Evolutionary conservation across 305 asterid genomes (phyloP), one percentile per base, ranked within the genome.

Genomic region (Salvia sclarea): DNA sequence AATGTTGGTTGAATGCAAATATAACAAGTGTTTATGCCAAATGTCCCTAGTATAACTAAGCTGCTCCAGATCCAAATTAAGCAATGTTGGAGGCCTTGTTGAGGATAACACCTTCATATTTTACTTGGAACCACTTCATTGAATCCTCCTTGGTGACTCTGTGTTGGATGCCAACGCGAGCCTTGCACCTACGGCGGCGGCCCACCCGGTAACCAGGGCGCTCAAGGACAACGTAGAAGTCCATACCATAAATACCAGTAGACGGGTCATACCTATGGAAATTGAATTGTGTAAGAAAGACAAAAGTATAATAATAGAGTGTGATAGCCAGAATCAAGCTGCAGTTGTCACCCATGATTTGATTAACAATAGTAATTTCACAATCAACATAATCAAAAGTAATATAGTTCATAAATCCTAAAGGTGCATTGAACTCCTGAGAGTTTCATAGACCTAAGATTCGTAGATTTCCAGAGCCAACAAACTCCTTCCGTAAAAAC

Each of bases 51-150:
- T 64, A 68, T n/a, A 56, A 63, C 67, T 80, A 79, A 18, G 58
- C 58, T 22, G 55, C 30, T 21, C 57, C 31, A 21, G 43, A 35
- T 16, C 33, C 21, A 18, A 25, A 43, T 22, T 18, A 73, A 16
- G 58, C 69, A 52, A 88, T 80, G 66, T 85, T 84, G 70, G 85
- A 79, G 48, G 96, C 71, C 81, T 89, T 89, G 84, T 89, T 86
- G 49, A 88, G 94, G 75, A 88, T 86, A 12, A 88, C 94, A 65
- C 96, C 96, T 69, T 88, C 96, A 49, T 89, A 89, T 66, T 89
- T 89, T 64, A 83, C 90, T 73, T 89, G 96, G 84, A 86, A 89
- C 96, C 96, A 89, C 78, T 86, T 89, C 96, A 86, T 86, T 12
- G 96, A 73, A 16, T 89, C 96, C 0, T 89, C 96, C 83, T 85